Evolutionary conservation across 1,284 basidiomycete genomes (phyloP).

Genomic region (Macrocystidia cucumis): DNA sequence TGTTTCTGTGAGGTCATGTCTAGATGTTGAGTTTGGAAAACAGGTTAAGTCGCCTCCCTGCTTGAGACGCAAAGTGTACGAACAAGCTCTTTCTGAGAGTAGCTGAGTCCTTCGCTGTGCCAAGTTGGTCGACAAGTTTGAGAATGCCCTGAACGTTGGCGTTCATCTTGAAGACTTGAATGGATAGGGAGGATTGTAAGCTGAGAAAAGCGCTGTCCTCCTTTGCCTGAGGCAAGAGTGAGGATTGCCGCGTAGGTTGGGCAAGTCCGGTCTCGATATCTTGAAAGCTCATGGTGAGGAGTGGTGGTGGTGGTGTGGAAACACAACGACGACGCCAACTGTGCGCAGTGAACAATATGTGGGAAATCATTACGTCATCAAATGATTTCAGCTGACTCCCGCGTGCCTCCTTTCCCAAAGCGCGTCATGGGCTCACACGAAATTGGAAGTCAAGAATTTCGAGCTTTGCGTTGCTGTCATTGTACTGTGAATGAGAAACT

Average conservation of each 20-base stretch:
- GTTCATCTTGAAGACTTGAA: conserved; percentile 99
- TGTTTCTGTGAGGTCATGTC: conserved; percentile 88
- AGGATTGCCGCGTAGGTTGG: conserved; percentile 31
- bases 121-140: conserved; percentile 88
- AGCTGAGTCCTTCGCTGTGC: conserved; percentile 71
- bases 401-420: no score
- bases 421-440: no score
- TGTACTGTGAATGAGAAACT: no score
- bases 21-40: conserved; percentile 16
- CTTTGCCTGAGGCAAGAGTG: conserved; percentile 40
- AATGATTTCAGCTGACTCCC: no score
- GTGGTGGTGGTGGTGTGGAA: no score
- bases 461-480: no score
- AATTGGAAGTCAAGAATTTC: no score
- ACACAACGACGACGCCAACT: no score
- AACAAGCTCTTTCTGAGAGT: conserved; percentile 74
- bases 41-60: conserved; percentile 1
- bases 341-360: no score
- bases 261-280: conserved; percentile 64
- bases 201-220: conserved; percentile 71
- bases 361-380: no score
- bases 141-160: conserved; percentile 94
- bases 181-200: conserved; percentile 80
- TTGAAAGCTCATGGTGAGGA: conserved; percentile 65
- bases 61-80: conserved; percentile 22